These are phyloP conservation scores for Tuber aestivum DNA, from an alignment of 495 filamentous ascomycete genomes.

Conservation along the genomic window DNA sequence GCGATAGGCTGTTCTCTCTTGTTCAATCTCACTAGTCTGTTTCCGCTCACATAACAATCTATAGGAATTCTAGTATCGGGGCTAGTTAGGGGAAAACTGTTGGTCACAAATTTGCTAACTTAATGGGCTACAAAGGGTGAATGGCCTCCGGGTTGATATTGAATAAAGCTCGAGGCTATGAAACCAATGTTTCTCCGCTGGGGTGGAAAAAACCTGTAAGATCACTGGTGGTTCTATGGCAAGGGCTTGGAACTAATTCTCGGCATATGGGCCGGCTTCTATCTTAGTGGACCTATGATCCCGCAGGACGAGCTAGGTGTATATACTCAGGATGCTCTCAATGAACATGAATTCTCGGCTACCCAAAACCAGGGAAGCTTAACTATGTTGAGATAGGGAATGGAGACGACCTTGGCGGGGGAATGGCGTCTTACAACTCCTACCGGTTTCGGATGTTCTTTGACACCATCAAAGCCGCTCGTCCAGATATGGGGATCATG, in stretches of 20 bases:
- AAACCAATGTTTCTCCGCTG: constrained; percentile 49
- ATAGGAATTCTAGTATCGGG: not conserved
- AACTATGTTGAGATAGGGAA: constrained; percentile 53
- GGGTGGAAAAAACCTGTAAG: constrained; percentile 49
- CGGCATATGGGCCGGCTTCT: constrained; percentile 50
- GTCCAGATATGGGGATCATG: constrained; percentile 51
- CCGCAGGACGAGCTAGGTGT: constrained; percentile 5
- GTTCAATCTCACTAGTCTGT: constrained; percentile 50
- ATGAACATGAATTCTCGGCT: constrained; percentile 45
- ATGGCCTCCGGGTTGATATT: constrained; percentile 50
- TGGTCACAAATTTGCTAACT: constrained; percentile 10
- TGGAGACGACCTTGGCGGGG: constrained; percentile 48
- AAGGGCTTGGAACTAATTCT: constrained; percentile 50
- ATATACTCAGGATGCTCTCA: constrained; percentile 11
- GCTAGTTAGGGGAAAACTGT: not conserved
- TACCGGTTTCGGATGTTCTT: constrained; percentile 49
- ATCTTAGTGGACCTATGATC: constrained; percentile 42
- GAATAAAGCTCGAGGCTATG: constrained; percentile 45
- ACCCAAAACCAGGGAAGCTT: constrained; percentile 49
- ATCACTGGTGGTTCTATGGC: constrained; percentile 49
- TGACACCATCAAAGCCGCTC: constrained; percentile 49
- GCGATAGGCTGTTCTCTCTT: constrained; percentile 44
- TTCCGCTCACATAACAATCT: constrained; percentile 48
- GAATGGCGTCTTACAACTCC: constrained; percentile 44
- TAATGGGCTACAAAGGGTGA: constrained; percentile 40